Evolutionary conservation across 1,139 yeast genomes (phyloP).

Genomic region (Dujonia santamariae): DNA sequence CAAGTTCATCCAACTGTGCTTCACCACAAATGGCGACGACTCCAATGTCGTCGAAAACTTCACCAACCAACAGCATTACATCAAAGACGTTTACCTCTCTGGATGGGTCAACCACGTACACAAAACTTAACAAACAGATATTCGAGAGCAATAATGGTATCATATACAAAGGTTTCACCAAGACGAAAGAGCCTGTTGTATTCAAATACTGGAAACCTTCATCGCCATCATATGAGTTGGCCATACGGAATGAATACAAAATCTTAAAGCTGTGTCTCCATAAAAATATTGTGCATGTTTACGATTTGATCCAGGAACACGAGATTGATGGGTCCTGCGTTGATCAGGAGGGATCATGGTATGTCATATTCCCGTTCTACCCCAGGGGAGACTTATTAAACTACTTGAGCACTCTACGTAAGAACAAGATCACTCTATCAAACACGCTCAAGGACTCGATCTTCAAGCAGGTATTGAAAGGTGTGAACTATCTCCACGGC

Average conservation of each 20-base stretch:
- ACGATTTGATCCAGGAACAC: conserved; percentile 17
- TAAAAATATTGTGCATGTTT: conserved; percentile 28
- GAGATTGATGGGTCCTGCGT: too few relatives aligned
- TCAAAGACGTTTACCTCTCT: conserved; percentile 2
- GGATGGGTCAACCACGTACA: conserved; percentile 7
- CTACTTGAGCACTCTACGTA: conserved; percentile 35
- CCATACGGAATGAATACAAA: conserved; percentile 29
- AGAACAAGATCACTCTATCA: conserved; percentile 25
- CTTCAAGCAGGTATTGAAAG: conserved; percentile 46
- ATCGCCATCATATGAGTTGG: conserved; percentile 13
- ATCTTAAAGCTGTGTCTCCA: conserved; percentile 26
- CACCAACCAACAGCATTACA: neutral
- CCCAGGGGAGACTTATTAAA: conserved; percentile 48
- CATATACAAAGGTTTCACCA: conserved; percentile 20
- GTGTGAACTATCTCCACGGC: conserved; percentile 43
- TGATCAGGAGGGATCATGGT: too few relatives aligned
- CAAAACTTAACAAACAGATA: conserved; percentile 19
- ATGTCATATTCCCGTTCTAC: conserved; percentile 41
- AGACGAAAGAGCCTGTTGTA: conserved; percentile 6
- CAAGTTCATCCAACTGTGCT: conserved; percentile 1
- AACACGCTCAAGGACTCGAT: conserved; percentile 41
- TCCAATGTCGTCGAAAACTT: neutral
- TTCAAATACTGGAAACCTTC: conserved; percentile 15
- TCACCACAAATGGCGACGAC: neutral
- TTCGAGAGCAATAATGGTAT: conserved; percentile 48